Base-by-base conservation (phyloP, 176 grass and related monocot genomes). In the Eremochloa ophiuroides region DNA sequence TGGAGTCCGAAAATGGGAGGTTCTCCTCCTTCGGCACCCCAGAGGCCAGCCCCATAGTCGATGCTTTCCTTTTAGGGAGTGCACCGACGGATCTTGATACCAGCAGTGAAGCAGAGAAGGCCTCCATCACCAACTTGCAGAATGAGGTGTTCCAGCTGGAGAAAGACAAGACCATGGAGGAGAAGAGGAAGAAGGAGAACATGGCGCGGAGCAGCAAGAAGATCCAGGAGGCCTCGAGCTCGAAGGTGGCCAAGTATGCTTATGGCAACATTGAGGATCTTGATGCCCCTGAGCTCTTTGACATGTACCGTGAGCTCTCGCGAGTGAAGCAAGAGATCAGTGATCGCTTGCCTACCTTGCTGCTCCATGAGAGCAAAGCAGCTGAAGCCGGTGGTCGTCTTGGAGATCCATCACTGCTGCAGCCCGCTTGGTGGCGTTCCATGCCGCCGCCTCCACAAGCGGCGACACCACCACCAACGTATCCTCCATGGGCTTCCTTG, bases 21-120 rank as follows among this genome's bases (percentile, higher is more conserved):
- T 13, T 77, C 25, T 77, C 56, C 2, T 85, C 66, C 8, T 85
- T 78, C 7, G 65, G 74, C 38, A 46, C 74, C 9, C 83, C 65
- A 3, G 16, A 37, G 0, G 39, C 23, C 17, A 7, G 10, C 20
- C 22, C 51, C 16, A 27, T 79, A n/a, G n/a, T 61, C 38, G 30
- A 27, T 16, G 13, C 56, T 46, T 85, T 62, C 71, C 29, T 86
- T 47, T 27, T 25, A 3, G 48, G 39, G 8, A 7, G 46, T 51
- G 14, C 12, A 0, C 46, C 59, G 7, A 35, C 18, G 3, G 30
- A 3, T 10, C 7, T 42, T 2, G 17, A 70, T 1, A 56, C 26
- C n/a, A 18, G 8, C 0, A 18, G 8, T 0, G 7, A 47, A 23
- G 14, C 18, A 44, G 20, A 69, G 11, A 46, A 27, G 50, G 82